Evolutionary conservation across 2,329 filamentous ascomycete species (phyloP), one percentile per base, ranked within the genome.

Genomic region (Penicillium sp.): DNA sequence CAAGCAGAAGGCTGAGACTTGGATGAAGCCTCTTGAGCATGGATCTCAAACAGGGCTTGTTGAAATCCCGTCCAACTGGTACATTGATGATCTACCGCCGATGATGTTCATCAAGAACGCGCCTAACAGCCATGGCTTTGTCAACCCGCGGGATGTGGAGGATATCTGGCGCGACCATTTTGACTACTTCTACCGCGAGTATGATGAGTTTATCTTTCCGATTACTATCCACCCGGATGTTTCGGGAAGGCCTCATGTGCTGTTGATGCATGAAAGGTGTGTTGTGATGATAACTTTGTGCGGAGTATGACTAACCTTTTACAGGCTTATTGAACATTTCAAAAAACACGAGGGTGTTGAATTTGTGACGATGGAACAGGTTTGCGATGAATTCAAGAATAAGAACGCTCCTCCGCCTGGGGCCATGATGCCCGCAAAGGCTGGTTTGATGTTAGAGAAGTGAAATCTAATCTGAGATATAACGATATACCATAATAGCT

Each of bases 201-300:
- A 90, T 61, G 87, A 91, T 65, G 86, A 89, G 65, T 91, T 91
- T 61, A 83, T 90, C 48, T 91, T 91, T 66, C 88, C 89, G 0
- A 88, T 91, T 70, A 90, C 88, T 0, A 87, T 91, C 35, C 89
- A 91, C 70, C 89, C 89, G 0, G 88, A 91, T 67, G 86, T 89
- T 0, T 86, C 83, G 1, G 89, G 89, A 0, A 78, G 88, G 19
- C 89, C 89, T 1, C 89, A 91, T 72, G 89, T 85, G 0, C 66
- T 91, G 19, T 74, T 90, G 17, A 90, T 91, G 88, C 86, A 90
- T 62, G 87, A 91, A 73, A 80, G 86, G 80, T 84, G 72, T 58
- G 72, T 64, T 15, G 33, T 9, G 13, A 33, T 13, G 6, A 13
- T 38, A 5, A 12, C 2, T 15, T 51, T 19, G 8, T 21, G 1